Percentiles rank a stretch among this genome's conserved stretches.
phyloP scores from a whole-genome alignment of 768 basidiomycete genomes.

The Tylopilus cervinicoccineus region DNA sequence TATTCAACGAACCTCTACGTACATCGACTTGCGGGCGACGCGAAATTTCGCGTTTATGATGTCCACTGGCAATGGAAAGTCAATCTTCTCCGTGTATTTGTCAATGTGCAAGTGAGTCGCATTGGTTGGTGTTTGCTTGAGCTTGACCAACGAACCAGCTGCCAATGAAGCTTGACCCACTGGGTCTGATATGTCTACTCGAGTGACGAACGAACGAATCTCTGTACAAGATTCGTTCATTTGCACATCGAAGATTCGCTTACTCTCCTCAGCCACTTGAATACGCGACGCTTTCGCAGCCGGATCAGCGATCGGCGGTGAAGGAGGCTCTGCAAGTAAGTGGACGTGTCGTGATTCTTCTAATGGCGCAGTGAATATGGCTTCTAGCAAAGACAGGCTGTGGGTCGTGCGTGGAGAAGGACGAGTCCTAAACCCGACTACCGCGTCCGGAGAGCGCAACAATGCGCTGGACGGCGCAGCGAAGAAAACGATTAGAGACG shows the following conservation, averaged over 20 bases:
- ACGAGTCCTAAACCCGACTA: slow-evolving; percentile 18
- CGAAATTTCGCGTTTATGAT: slow-evolving; percentile 36
- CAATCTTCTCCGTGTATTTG: slow-evolving; percentile 24
- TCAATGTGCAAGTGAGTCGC: slow-evolving; percentile 10
- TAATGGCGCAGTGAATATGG: slow-evolving; percentile 21
- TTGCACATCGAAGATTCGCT: slow-evolving; percentile 12
- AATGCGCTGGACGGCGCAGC: slow-evolving; percentile 15
- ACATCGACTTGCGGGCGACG: slow-evolving; percentile 53
- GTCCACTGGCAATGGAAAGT: slow-evolving; percentile 44
- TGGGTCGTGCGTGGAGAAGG: slow-evolving; percentile 10
- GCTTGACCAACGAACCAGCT: slow-evolving; percentile 16
- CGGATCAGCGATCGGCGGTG: slow-evolving; percentile 2
- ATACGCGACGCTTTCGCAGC: background rate
- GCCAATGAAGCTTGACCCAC: slow-evolving; percentile 13
- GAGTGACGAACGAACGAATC: slow-evolving; percentile 18
- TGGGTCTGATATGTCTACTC: slow-evolving; percentile 23
- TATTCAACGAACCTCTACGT: slow-evolving; percentile 33
- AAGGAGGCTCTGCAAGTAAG: slow-evolving; percentile 22
- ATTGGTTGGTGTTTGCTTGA: slow-evolving; percentile 7
- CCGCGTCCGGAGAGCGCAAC: slow-evolving; percentile 10
- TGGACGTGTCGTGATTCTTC: slow-evolving; percentile 20
- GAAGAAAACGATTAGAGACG: slow-evolving; percentile 26
- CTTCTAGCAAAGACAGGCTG: slow-evolving; percentile 1
- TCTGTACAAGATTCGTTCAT: slow-evolving; percentile 15
- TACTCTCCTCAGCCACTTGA: slow-evolving; percentile 5